Evolutionary conservation across 2,329 filamentous ascomycete genomes (phyloP).

Genomic region (Alternaria sp.): DNA sequence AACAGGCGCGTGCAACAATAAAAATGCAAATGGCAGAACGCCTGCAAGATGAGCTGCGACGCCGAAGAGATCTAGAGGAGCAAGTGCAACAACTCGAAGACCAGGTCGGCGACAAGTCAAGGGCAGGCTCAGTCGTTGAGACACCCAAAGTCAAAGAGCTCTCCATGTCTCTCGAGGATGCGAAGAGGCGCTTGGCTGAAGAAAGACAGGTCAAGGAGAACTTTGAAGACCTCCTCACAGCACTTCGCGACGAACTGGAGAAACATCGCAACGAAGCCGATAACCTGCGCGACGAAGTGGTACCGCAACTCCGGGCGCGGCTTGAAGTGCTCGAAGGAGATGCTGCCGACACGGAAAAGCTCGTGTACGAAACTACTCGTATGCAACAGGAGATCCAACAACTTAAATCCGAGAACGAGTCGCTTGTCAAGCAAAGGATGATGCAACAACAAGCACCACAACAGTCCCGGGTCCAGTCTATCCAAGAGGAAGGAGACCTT

Average conservation of each 20-base stretch:
- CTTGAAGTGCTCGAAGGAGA: conserved; percentile 80
- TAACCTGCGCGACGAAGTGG: conserved; percentile 85
- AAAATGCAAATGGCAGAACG: conserved; percentile 84
- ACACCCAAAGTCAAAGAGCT: conserved; percentile 73
- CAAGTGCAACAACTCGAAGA: conserved; percentile 85
- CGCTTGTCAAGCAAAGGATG: conserved; percentile 57
- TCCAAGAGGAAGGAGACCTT: conserved; percentile 64
- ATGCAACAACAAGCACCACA: conserved; percentile 57
- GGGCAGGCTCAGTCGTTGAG: conserved; percentile 31
- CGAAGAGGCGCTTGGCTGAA: conserved; percentile 80
- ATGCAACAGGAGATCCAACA: conserved; percentile 77
- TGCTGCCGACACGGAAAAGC: conserved; percentile 72
- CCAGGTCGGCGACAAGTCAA: conserved; percentile 60
- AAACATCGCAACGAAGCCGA: conserved; percentile 87
- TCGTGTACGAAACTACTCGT: conserved; percentile 80
- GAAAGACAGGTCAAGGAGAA: conserved; percentile 89
- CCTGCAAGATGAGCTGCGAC: conserved; percentile 82
- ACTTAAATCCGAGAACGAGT: conserved; percentile 71
- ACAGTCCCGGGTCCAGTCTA: conserved; percentile 63
- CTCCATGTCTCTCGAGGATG: conserved; percentile 80
- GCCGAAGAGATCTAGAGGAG: conserved; percentile 76
- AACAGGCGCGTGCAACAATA: conserved; percentile 89
- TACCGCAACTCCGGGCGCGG: conserved; percentile 77
- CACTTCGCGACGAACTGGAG: conserved; percentile 81
- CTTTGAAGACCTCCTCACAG: conserved; percentile 88